Base-by-base conservation (phyloP, 2,329 filamentous ascomycete genomes). In the Lachnellula occidentalis region DNA sequence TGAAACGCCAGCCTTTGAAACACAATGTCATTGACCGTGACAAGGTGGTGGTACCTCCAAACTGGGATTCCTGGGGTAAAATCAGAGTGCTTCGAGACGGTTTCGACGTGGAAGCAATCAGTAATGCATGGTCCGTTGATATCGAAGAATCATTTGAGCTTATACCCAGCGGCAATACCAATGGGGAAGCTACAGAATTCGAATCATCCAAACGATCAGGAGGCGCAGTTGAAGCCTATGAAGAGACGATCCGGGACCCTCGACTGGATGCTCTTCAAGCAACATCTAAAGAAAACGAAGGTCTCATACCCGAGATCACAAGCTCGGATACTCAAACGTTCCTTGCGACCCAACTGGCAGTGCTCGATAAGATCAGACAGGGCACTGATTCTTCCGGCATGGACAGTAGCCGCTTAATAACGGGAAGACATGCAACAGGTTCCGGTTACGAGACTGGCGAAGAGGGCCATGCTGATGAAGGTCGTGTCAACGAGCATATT, bases 51-150 rank as follows among this genome's bases (percentile, higher is more conserved):
- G 88, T 99, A 0, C 92, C 92, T 1, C 88, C 92, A 15, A 96
- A 96, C 70, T 99, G 94, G 94, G 94, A 99, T 71, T 96, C 92
- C 0, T 96, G 91, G 89, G 92, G 91, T 56, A 99, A 97, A 73
- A 96, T 99, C 57, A 82, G 92, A 42, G 90, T 97, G 45, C 77
- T 97, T 27, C 83, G 90, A 51, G 94, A 96, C 67, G 89, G 86
- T 0, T 97, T 97, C 65, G 90, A 97, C 62, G 89, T 95, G 21
- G 94, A 99, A 74, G 81, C 82, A 14, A 79, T 95, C 43, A 94
- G 90, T 64, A 81, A 85, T 55, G 88, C 86, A 48, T 99, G 94
- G 94, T 86, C 87, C 1, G 80, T 89, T 53, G 91, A 95, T 61
- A 87, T 94, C 49, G 85, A 91, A 66, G 79, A 81, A 42, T 69